Base-by-base conservation (phyloP, 257 asterid species). In the Catharanthus roseus region DNA sequence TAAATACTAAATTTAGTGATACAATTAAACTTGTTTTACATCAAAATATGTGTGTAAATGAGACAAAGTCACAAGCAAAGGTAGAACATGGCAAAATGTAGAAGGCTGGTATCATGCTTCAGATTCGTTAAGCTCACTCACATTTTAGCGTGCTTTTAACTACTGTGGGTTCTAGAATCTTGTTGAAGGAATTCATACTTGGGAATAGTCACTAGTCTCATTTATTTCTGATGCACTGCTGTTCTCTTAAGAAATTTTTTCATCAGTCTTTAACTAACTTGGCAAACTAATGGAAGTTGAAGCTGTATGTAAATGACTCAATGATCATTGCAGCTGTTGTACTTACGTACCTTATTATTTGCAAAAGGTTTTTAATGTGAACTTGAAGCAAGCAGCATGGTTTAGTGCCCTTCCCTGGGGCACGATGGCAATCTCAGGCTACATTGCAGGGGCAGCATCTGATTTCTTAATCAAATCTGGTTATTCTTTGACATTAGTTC, bases 391-490 rank as follows among this genome's bases (percentile, higher is more conserved):
- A 82, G 99, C 99, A 31, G 99, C 99, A 57, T 93, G 99, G 99
- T 93, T 93, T 72, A 93, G 99, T 75, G 99, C 99, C 6, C 87
- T 91, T 73, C 99, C 99, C 0, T 93, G 99, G 99, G 99, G 93
- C 55, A 89, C 99, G 58, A 91, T 93, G 99, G 97, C 99, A 5
- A 68, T 93, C 74, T 89, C 99, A 13, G 99, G 99, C 84, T 93
- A 87, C 75, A 57, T 88, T 78, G 99, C 99, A 19, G 99, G 99
- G 74, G 77, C 85, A 10, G 74, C 84, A 12, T 93, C 99, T 5
- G 99, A 93, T 83, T 76, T 77, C 82, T 71, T 91, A 55, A 89
- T 91, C 75, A 85, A 84, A 82, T 75, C 83, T 0, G 93, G 93
- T 44, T 81, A 84, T 53, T 85, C 97, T 15, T 79, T 83, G 69